Evolutionary conservation across 2,329 filamentous ascomycete species (phyloP).

Genomic region (Botryotinia convoluta): DNA sequence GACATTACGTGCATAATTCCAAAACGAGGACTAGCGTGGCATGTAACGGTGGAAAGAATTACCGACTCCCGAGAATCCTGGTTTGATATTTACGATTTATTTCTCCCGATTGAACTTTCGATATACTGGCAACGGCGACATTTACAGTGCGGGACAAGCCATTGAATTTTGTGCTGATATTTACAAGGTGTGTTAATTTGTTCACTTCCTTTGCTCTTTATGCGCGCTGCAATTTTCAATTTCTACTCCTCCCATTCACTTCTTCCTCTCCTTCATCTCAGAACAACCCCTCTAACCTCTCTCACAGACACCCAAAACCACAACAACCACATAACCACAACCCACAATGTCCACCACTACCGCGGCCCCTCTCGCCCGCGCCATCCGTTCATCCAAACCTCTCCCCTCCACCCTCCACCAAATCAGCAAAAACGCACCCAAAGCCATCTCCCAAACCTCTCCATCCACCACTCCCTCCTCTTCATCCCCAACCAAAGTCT

Average conservation of each 20-base stretch:
- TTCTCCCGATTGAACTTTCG: slow-evolving; percentile 9
- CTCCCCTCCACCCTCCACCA: background rate
- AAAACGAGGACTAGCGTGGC: slow-evolving; percentile 14
- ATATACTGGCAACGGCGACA: background rate
- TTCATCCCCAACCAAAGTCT: background rate
- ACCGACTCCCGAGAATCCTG: slow-evolving; percentile 15
- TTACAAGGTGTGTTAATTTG: background rate
- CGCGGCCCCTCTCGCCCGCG: background rate
- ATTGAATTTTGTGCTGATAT: background rate
- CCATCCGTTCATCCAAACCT: background rate
- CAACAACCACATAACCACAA: background rate
- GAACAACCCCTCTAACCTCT: slow-evolving; percentile 6
- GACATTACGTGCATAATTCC: background rate
- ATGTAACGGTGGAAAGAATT: slow-evolving; percentile 8
- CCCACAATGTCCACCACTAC: slow-evolving; percentile 1
- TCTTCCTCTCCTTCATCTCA: background rate
- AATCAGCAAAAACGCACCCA: background rate
- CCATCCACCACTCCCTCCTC: background rate
- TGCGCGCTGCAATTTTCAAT: background rate
- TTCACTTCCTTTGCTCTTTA: background rate
- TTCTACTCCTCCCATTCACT: background rate
- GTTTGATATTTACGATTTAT: slow-evolving; percentile 12
- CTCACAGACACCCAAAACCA: background rate
- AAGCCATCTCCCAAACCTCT: background rate
- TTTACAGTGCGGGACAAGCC: background rate